phyloP scores from a whole-genome alignment of 441 rosid genomes.

The Pelargonium fulgidum region DNA sequence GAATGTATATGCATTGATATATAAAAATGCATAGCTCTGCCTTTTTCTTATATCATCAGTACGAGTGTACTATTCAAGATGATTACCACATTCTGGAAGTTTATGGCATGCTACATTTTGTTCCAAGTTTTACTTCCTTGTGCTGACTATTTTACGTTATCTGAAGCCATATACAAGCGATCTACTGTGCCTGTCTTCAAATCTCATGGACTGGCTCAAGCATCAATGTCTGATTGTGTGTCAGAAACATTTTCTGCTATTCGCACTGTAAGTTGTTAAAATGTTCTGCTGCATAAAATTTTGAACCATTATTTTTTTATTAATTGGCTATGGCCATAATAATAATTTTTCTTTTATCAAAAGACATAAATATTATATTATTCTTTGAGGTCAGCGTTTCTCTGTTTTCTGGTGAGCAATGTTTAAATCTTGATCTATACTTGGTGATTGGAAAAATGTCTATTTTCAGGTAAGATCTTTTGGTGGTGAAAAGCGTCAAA shows the following conservation, averaged over 20 bases:
- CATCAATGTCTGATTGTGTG: conserved; percentile 84
- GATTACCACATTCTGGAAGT: conserved; percentile 12
- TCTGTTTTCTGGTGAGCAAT: conserved; percentile 1
- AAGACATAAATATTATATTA: neutral
- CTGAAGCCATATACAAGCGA: conserved; percentile 70
- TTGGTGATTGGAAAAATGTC: conserved; percentile 15
- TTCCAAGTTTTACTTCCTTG: conserved; percentile 21
- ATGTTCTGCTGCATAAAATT: neutral
- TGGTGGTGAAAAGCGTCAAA: conserved; percentile 88
- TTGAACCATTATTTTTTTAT: neutral
- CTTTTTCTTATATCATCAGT: conserved; percentile 14
- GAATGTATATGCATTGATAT: conserved; percentile 1
- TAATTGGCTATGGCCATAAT: too few species aligned
- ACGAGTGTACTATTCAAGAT: conserved; percentile 8
- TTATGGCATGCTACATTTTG: neutral
- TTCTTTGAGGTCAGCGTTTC: neutral
- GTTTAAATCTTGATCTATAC: neutral
- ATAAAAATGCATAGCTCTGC: neutral
- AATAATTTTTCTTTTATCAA: too few species aligned
- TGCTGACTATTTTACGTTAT: conserved; percentile 28
- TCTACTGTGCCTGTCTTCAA: conserved; percentile 76
- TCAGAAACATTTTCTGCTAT: conserved; percentile 91
- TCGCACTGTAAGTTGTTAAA: conserved; percentile 63
- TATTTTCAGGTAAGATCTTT: conserved; percentile 78
- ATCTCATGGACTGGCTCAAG: conserved; percentile 83